Base-by-base conservation (phyloP, 306 rosid species). In the Cicer yamashitae region DNA sequence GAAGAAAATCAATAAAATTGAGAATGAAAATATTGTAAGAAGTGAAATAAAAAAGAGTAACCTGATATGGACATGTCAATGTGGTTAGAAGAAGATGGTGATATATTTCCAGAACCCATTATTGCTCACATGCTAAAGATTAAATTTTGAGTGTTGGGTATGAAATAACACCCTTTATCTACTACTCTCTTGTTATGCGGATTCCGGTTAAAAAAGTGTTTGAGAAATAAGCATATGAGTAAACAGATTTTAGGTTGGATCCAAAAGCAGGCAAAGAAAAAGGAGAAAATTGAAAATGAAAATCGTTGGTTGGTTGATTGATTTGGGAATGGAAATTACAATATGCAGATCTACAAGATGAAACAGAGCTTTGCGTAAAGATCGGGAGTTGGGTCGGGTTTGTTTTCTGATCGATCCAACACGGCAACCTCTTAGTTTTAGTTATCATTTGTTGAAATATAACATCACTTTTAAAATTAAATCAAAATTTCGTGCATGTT, bases 31-130 rank as follows among this genome's bases (percentile, higher is more conserved):
- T 3, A 20, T 8, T 70, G 34, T 51, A 68, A 57, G 13, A 65
- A 70, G 14, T 10, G 38, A 79, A 59, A 80, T 5, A 0, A 73
- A 63, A 63, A 81, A 14, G 9, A 78, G 77, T 74, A 58, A 56
- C 88, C 88, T 47, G 88, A 58, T 74, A 78, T 78, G 43, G 86
- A 57, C 66, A 74, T 64, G 44, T 81, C 54, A 51, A 74, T 12
- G 73, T 34, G 71, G 34, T 54, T 76, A 13, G 85, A 74, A 70
- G 85, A 81, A 74, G 88, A 74, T 18, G 81, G 46, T 41, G 51
- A 53, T 65, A 8, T 48, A 63, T 41, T 74, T 56, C 52, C 83
- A 44, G 79, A 69, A 52, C 85, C 88, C 85, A 77, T 81, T 56
- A 63, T 39, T 30, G 52, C 59, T 84, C 76, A 77, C 81, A 81